phyloP scores from a whole-genome alignment of 2,329 filamentous ascomycete genomes.

The Colletotrichum liaoningense region DNA sequence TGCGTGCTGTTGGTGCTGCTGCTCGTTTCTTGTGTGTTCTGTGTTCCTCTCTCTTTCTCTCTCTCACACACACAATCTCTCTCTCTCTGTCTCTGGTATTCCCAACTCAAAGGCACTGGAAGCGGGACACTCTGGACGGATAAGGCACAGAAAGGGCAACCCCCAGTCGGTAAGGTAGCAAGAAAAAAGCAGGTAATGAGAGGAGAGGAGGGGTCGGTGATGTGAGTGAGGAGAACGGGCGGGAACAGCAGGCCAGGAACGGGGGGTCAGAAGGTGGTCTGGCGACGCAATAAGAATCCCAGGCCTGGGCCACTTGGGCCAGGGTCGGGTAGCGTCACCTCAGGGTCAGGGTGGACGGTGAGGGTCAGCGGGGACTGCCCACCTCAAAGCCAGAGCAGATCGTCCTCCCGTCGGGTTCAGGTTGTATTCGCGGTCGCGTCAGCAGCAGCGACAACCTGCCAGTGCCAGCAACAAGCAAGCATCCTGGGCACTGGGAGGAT shows the following conservation, averaged over 20 bases:
- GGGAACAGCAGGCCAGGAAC: neutral
- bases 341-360: slow-evolving; percentile 3
- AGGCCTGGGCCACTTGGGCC: slow-evolving; percentile 28
- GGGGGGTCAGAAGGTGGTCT: slow-evolving; percentile 13
- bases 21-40: neutral
- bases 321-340: slow-evolving; percentile 1
- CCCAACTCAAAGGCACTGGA: neutral
- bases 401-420: neutral
- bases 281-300: slow-evolving; percentile 9
- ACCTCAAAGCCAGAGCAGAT: neutral
- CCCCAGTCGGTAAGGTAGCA: neutral
- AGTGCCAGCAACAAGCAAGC: neutral
- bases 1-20: neutral
- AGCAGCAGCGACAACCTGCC: slow-evolving; percentile 1
- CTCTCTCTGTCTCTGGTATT: neutral
- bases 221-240: slow-evolving; percentile 4
- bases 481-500: neutral
- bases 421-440: neutral
- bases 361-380: slow-evolving; percentile 14
- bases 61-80: neutral
- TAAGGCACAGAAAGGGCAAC: neutral
- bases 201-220: slow-evolving; percentile 22
- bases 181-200: slow-evolving; percentile 15
- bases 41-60: neutral
- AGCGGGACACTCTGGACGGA: neutral